phyloP scores from a whole-genome alignment of 192 early-diverging fungal genomes.

The Anaeromyces robustus region DNA sequence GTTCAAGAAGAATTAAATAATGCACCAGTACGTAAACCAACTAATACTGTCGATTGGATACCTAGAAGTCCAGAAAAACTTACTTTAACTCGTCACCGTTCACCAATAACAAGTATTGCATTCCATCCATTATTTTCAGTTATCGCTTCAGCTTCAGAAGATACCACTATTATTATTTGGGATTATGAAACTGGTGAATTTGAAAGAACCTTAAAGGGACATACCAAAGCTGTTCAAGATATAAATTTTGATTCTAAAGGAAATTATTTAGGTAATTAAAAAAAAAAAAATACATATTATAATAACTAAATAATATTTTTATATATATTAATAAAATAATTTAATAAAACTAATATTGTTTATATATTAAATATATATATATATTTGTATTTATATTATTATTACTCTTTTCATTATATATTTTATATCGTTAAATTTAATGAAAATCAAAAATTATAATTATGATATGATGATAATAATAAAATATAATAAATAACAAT shows the following conservation, averaged over 20 bases:
- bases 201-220: slow-evolving; percentile 84
- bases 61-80: slow-evolving; percentile 66
- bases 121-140: slow-evolving; percentile 77
- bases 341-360: too few relatives aligned
- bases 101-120: slow-evolving; percentile 59
- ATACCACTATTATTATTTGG: slow-evolving; percentile 84
- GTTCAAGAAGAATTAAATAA: slow-evolving; percentile 48
- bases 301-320: background rate
- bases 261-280: slow-evolving; percentile 52
- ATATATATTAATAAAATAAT: too few relatives aligned
- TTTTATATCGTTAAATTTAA: too few relatives aligned
- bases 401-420: too few relatives aligned
- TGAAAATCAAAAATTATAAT: too few relatives aligned
- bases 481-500: background rate
- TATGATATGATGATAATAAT: background rate
- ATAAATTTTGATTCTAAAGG: slow-evolving; percentile 73
- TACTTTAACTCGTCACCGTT: slow-evolving; percentile 59
- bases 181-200: slow-evolving; percentile 86
- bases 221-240: slow-evolving; percentile 90
- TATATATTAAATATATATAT: too few relatives aligned
- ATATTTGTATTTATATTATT: too few relatives aligned
- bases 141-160: slow-evolving; percentile 78
- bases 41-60: slow-evolving; percentile 51
- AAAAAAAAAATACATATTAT: too few relatives aligned
- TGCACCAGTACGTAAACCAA: slow-evolving; percentile 5